Evolutionary conservation across 2,329 filamentous ascomycete genomes (phyloP), one percentile per base, ranked within the genome.

Genomic region (Aureobasidium sp.): DNA sequence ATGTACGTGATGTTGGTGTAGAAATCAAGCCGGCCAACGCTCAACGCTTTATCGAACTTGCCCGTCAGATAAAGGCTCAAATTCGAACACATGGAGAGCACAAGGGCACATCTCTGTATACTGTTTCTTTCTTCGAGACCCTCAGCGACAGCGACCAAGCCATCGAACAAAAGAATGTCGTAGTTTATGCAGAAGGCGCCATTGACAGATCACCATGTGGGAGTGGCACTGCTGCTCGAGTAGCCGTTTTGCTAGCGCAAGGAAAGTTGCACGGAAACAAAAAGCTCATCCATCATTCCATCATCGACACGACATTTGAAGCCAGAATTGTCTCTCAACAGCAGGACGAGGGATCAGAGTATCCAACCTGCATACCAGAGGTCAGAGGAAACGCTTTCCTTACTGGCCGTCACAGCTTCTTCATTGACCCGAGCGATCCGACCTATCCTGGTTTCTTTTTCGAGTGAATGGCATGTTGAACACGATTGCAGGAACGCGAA

Each of bases 131-230:
- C 60, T 64, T 61, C 40, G 37, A 63, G n/a, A 31, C 60, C 14
- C 27, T 57, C 22, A 39, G 27, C 44, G 49, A 61, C 4, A 57
- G 5, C 14, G 27, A 33, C 11, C 8, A 49, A 17, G 31, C 60
- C 3, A 63, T 64, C 9, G 42, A 19, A 2, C 64, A 65, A 17
- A 54, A 45, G 24, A 64, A 64, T 24, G 60, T 65, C 17, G 52
- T 62, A 19, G 62, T 66, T 2, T 63, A 79, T 63, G 77, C 76
- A 0, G 74, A 78, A 31, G 73, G 76, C 58, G 75, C 80, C 63
- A 74, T 81, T 45, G 79, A 83, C 66, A 73, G 78, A 22, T 73
- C 70, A 6, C 72, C 72, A 0, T 74, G 71, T n/a, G 70, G 73
- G 0, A 69, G 67, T 42, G 70, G 69, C 2, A 69, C 71, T 15